Base-by-base conservation (phyloP, 78 protist species). In the Carpediemonas membranifera region DNA sequence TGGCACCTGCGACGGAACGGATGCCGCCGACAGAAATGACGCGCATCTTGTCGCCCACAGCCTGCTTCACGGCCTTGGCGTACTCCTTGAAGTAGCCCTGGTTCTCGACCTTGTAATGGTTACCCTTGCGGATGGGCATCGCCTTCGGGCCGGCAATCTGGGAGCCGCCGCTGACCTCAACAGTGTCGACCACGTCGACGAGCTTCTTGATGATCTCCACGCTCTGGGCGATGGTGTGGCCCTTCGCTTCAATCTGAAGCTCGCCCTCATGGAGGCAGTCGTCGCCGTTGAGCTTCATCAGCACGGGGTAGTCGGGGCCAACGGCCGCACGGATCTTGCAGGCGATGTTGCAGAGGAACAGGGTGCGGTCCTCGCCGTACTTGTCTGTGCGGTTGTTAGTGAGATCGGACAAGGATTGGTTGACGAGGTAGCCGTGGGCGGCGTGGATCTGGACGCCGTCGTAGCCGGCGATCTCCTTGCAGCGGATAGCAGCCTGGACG, bases 381-480 rank as follows among this genome's bases (percentile, higher is more conserved):
- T 60, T 52, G 69, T 89, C 94, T 14, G 84, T 82, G 57, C 94
- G 66, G 16, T 63, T 30, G 72, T 89, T 89, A 39, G 78, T 43
- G 53, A 59, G 25, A 60, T 61, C 59, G 34, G 57, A 77, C 15
- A 84, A 27, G 71, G 84, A 86, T 55, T 76, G 74, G 63, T 75
- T 79, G 19, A 84, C 30, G 50, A 90, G 73, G 71, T 85, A 90
- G 25, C 90, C 89, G 71, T 90, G 83, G 36, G 94, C 94, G 21
- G 62, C 76, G 72, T 90, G 94, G 39, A 90, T 68, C 74, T 90
- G 88, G 18, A 90, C 79, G 30, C 84, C 86, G 50, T 86, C 94
- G 55, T 86, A 83, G 3, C 94, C 94, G 11, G 88, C 87, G n/a
- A n/a, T n/a, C 33, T 63, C 56, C 33, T 50, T 56, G 19, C 80